Conservation (phyloP, 495 filamentous ascomycete genomes). For the Aspergillus bertholletiae region DNA sequence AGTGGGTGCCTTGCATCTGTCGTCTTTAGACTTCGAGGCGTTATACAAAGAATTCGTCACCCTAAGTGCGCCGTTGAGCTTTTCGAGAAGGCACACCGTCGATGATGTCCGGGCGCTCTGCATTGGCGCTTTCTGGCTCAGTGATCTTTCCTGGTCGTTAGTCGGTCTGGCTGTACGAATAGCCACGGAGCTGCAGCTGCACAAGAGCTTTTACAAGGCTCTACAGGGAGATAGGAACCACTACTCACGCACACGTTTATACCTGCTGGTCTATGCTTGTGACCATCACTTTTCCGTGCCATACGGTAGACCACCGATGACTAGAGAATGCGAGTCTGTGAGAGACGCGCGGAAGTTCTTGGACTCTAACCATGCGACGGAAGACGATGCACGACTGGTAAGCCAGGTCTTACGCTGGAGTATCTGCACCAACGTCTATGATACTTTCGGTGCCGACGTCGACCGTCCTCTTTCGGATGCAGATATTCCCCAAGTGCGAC, state of each 20-base stretch:
- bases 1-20: slow-evolving; percentile 28
- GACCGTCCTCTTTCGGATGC: slow-evolving; percentile 23
- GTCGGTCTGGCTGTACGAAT: slow-evolving; percentile 30
- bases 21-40: slow-evolving; percentile 23
- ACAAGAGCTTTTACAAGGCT: slow-evolving; percentile 27
- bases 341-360: slow-evolving; percentile 21
- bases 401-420: slow-evolving; percentile 37
- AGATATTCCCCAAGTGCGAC: slow-evolving; percentile 23
- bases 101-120: slow-evolving; percentile 33
- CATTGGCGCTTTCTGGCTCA: slow-evolving; percentile 37
- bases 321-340: slow-evolving; percentile 26
- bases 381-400: slow-evolving; percentile 31
- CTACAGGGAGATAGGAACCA: slow-evolving; percentile 24
- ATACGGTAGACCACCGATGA: slow-evolving; percentile 35
- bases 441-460: slow-evolving; percentile 36
- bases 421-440: slow-evolving; percentile 27
- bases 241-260: slow-evolving; percentile 26
- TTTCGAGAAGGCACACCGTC: slow-evolving; percentile 17
- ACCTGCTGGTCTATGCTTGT: slow-evolving; percentile 35
- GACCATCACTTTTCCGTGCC: slow-evolving; percentile 35
- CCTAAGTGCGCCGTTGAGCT: slow-evolving; percentile 17
- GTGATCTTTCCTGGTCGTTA: slow-evolving; percentile 29
- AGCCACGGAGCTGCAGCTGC: slow-evolving; percentile 29
- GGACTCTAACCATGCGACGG: slow-evolving; percentile 25
- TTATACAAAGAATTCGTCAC: slow-evolving; percentile 25